Base-by-base conservation (phyloP, 2,329 filamentous ascomycete species). In the Venturia carpophila region DNA sequence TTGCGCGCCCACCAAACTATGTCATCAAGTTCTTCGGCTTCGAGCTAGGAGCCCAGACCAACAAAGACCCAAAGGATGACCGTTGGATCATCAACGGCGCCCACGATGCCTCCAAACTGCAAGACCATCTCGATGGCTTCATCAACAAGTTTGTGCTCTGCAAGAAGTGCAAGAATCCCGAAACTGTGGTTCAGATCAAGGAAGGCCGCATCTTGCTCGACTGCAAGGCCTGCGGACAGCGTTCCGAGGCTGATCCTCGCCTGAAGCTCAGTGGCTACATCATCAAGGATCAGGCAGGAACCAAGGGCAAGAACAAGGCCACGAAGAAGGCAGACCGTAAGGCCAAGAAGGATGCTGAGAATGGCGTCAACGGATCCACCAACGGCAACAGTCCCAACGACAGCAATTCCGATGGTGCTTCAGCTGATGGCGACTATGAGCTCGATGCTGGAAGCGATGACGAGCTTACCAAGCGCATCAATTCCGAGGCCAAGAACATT, bases 11-110 rank as follows among this genome's bases (percentile, higher is more conserved):
- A 69, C 91, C 92, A 69, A 84, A 91, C 74, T 96, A 97, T 78
- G 86, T 99, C 76, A 97, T 99, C 87, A 99, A 99, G 83, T 99
- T 96, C 83, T 99, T 99, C 75, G 94, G 94, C 72, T 97, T 99
- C 77, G 94, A 99, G 81, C 87, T 99, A 66, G 94, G 94, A 76
- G 94, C 94, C 72, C 94, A 97, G 83, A 97, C 94, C 82, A 97
- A 97, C 81, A 92, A 92, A 72, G 94, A 97, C 76, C 93, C 94
- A 70, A 87, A 91, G 73, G 93, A 97, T 77, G 94, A 99, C 77
- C 94, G 94, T 76, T 99, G 94, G 93, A 99, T 99, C 81, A 97
- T 99, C 85, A 99, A 99, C 80, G 94, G 94, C 76, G 91, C 93
- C 70, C 94, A 99, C 76, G 94, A 99, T 71, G 87, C 93, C 68